These are phyloP conservation scores for Wickerhamiella alocasiicola DNA, from an alignment of 805 yeast genomes.

Conservation along the genomic window DNA sequence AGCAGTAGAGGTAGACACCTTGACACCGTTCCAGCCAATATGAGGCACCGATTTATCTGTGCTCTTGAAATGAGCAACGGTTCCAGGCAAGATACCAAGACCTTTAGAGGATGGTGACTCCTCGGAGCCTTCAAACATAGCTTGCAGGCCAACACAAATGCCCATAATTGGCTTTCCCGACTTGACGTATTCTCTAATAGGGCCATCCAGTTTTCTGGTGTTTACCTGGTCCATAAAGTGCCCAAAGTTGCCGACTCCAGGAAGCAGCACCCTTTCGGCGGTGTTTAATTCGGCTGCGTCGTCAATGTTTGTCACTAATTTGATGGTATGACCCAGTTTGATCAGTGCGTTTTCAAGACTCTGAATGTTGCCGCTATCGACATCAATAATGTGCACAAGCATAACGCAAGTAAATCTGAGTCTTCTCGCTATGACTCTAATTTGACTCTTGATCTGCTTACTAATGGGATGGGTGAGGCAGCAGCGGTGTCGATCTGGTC, in stretches of 20 bases:
- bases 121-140: conserved; percentile 61
- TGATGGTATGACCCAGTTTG: conserved; percentile 52
- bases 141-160: conserved; percentile 91
- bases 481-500: too few species aligned
- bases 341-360: conserved; percentile 81
- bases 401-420: too few species aligned
- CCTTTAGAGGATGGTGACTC: conserved; percentile 58
- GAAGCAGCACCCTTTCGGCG: conserved; percentile 49
- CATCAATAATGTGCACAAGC: conserved; percentile 68
- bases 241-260: conserved; percentile 97
- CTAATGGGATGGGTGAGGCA: too few species aligned
- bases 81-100: conserved; percentile 42
- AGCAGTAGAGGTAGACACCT: conserved; percentile 18
- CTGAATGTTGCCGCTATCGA: conserved; percentile 86
- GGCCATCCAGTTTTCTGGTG: conserved; percentile 49
- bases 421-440: too few species aligned
- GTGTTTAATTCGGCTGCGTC: conserved; percentile 32
- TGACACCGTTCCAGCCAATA: conserved; percentile 80
- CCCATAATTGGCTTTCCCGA: conserved; percentile 91
- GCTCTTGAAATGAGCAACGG: conserved; percentile 49
- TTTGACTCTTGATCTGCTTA: too few species aligned
- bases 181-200: conserved; percentile 51
- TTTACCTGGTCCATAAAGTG: conserved; percentile 71
- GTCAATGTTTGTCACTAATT: conserved; percentile 17
- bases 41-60: conserved; percentile 78